Evolutionary conservation across 176 grass and related monocot species (phyloP).

Genomic region (Zoysia pacifica): DNA sequence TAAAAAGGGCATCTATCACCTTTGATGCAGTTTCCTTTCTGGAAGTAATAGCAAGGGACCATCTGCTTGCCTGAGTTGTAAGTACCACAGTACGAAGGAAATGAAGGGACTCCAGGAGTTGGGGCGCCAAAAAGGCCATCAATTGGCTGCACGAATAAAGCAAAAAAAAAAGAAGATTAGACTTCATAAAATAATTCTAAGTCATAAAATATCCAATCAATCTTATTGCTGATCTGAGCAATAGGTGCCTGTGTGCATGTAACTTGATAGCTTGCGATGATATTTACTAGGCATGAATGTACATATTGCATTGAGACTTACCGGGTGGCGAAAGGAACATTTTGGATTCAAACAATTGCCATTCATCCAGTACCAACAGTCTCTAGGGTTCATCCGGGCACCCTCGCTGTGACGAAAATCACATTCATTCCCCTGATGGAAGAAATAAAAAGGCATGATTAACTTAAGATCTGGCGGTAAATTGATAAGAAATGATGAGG

Average conservation of each 20-base stretch:
- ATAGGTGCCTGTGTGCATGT: neutral
- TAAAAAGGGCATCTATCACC: constrained; percentile 86
- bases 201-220: constrained; percentile 17
- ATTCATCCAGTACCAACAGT: constrained; percentile 95
- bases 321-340: constrained; percentile 90
- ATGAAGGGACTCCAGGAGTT: constrained; percentile 44
- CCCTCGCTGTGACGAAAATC: constrained; percentile 93
- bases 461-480: constrained; percentile 15
- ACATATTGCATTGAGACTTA: constrained; percentile 38
- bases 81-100: constrained; percentile 43
- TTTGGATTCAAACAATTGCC: constrained; percentile 87
- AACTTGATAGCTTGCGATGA: neutral
- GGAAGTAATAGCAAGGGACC: constrained; percentile 96
- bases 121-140: constrained; percentile 68
- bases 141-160: constrained; percentile 64
- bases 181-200: constrained; percentile 15
- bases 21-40: constrained; percentile 91
- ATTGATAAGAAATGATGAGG: constrained; percentile 6
- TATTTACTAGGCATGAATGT: neutral
- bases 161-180: constrained; percentile 38
- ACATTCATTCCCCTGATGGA: constrained; percentile 78
- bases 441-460: constrained; percentile 3
- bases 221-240: neutral
- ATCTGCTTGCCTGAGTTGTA: constrained; percentile 64
- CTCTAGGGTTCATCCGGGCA: constrained; percentile 89